Evolutionary conservation across 306 rosid species (phyloP), one percentile per base, ranked within the genome.

Genomic region (Elaeagnus macrophylla): DNA sequence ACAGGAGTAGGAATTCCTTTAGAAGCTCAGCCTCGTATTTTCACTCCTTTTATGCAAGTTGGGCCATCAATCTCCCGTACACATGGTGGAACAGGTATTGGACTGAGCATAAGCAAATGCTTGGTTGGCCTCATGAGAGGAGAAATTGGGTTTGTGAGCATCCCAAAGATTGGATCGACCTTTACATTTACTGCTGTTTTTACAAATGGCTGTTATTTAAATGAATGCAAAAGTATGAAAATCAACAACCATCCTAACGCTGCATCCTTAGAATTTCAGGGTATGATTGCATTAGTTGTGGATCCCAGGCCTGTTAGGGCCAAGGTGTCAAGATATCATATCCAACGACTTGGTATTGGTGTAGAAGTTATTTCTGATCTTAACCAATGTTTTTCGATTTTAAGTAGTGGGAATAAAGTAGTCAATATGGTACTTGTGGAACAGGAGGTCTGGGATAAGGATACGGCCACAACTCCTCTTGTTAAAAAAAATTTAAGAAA

Each of bases 41-140:
- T 87, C 85, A 91, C 87, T 65, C 99, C 95, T 61, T 91, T 91
- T 82, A 91, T 84, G 96, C 99, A 91, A 68, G 96, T 91, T 39
- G 86, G 83, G 61, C 78, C 96, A 45, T 87, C 99, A 46, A 87
- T 79, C 68, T 87, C 95, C 25, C 75, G 96, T 49, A 91, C 81
- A 9, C 88, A 91, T 44, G 97, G 96, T 25, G 97, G 97, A 66
- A 91, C 97, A 4, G 97, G 97, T 59, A 91, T 91, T 57, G 99
- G 99, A 39, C 71, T 91, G 49, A 84, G 99, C 81, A 91, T 91
- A 64, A 91, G 99, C 85, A 87, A 91, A 77, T 91, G 95, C 70
- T 73, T 91, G 72, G 99, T 91, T 77, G 80, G 85, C 66, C 99
- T 84, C 66, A 91, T 91, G 99, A 75, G 79, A 54, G 99, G 99